A percentile compares a stretch with the other conserved stretches of the same genome.
phyloP scores from a whole-genome alignment of 148 eudicot genomes.

The Dianthus caryophyllus region DNA sequence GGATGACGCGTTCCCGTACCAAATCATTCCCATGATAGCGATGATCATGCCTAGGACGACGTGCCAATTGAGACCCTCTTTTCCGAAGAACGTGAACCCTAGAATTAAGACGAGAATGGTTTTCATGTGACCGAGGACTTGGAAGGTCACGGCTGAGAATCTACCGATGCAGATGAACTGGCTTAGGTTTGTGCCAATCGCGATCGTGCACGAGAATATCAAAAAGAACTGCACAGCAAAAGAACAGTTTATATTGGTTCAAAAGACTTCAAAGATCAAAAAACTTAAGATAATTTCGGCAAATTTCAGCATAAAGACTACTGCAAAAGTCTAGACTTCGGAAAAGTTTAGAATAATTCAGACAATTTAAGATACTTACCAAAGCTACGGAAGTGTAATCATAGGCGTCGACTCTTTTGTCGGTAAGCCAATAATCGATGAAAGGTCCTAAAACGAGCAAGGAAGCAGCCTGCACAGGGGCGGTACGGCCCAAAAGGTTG shows the following conservation, averaged over 20 bases:
- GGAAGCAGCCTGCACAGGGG: conserved; percentile 42
- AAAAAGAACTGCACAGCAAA: conserved; percentile 34
- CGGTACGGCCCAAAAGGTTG: conserved; percentile 40
- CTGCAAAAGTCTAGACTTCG: no score
- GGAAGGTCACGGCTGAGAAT: conserved; percentile 49
- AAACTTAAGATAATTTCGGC: no score
- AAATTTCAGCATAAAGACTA: no score
- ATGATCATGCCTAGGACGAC: conserved; percentile 39
- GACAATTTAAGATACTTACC: no score
- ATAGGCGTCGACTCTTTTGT: conserved; percentile 28
- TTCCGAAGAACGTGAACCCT: conserved; percentile 45
- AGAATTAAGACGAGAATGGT: conserved; percentile 38
- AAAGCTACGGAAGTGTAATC: conserved; percentile 22
- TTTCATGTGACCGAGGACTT: conserved; percentile 53
- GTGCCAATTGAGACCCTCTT: conserved; percentile 40
- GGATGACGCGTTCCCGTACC: conserved; percentile 52
- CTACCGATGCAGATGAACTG: conserved; percentile 54
- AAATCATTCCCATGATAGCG: conserved; percentile 41
- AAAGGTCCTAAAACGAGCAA: conserved; percentile 38
- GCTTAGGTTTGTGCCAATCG: conserved; percentile 48
- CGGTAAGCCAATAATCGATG: conserved; percentile 35
- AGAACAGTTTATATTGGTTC: not conserved
- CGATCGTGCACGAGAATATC: conserved; percentile 37
- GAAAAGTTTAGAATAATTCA: no score
- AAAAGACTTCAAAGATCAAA: no score